Evolutionary conservation across 2,329 filamentous ascomycete species (phyloP).

Genomic region (Xylariaceae sp.): DNA sequence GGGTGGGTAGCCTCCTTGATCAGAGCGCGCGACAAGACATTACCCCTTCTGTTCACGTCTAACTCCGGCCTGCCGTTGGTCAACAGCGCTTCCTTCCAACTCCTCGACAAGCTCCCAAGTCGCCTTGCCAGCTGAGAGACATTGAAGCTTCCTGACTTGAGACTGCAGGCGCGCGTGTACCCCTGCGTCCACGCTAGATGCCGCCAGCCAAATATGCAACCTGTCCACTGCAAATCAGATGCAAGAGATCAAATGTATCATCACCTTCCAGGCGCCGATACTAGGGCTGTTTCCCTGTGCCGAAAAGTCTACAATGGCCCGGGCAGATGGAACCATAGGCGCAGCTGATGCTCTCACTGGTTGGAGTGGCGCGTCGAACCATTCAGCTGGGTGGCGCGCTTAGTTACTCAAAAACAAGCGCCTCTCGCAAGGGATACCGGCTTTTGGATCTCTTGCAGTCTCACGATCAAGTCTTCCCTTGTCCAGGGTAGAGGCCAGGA

Average conservation of each 20-base stretch:
- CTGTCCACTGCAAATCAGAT: constrained; percentile 10
- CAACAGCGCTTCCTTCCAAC: constrained; percentile 1
- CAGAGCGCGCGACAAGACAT: constrained; percentile 19
- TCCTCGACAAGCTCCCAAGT: constrained; percentile 4
- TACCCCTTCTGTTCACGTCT: constrained; percentile 5
- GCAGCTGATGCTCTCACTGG: no score
- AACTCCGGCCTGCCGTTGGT: constrained; percentile 11
- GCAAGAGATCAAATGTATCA: constrained; percentile 6
- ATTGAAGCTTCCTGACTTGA: background rate
- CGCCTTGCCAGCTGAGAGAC: background rate
- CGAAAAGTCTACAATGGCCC: background rate
- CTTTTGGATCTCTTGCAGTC: no score
- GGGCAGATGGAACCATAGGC: no score
- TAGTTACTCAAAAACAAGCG: no score
- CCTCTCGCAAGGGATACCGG: no score
- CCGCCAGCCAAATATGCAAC: background rate
- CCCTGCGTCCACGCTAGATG: background rate
- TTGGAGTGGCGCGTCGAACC: no score
- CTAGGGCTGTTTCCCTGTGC: background rate
- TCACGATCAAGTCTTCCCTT: no score
- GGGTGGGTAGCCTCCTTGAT: constrained; percentile 11
- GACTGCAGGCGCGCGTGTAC: constrained; percentile 13
- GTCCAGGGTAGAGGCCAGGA: no score
- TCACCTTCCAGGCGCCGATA: constrained; percentile 15
- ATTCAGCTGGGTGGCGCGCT: no score